These are phyloP conservation scores for Colletotrichum navitas DNA, from an alignment of 2,329 filamentous ascomycete species.

Conservation along the genomic window DNA sequence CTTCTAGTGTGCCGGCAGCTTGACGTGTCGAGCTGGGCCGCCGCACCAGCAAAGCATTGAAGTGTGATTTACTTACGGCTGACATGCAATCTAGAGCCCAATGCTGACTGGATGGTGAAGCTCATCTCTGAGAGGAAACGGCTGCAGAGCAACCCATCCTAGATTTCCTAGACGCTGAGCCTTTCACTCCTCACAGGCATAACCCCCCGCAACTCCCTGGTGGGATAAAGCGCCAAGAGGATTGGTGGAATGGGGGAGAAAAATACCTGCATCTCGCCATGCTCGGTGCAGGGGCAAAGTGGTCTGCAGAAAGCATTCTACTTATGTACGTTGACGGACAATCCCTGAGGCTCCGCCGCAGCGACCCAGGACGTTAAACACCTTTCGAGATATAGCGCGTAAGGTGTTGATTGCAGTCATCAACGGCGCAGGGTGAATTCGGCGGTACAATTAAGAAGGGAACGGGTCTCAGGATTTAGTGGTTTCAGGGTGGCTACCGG, in stretches of 20 bases:
- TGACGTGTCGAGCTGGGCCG: slow-evolving; percentile 14
- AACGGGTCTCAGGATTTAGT: slow-evolving; percentile 38
- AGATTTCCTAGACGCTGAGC: slow-evolving; percentile 2
- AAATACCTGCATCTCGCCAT: slow-evolving; percentile 10
- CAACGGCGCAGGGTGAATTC: slow-evolving; percentile 31
- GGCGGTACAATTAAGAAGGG: slow-evolving; percentile 37
- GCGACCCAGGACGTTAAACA: slow-evolving; percentile 24
- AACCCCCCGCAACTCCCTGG: neutral
- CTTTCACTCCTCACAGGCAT: neutral
- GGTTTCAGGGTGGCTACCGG: slow-evolving; percentile 40
- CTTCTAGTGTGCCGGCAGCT: neutral
- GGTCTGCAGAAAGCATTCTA: neutral
- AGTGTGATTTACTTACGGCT: slow-evolving; percentile 16
- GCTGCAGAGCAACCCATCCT: neutral
- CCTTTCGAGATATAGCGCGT: slow-evolving; percentile 36
- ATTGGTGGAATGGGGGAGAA: slow-evolving; percentile 34
- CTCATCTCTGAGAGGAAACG: slow-evolving; percentile 11
- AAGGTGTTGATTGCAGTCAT: slow-evolving; percentile 35
- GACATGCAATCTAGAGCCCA: neutral
- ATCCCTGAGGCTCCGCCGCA: slow-evolving; percentile 23
- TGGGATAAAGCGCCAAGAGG: slow-evolving; percentile 13
- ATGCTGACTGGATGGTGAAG: neutral
- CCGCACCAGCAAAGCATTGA: slow-evolving; percentile 16
- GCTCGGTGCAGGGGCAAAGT: slow-evolving; percentile 22
- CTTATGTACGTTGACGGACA: no score